Percentiles rank a stretch among this genome's conserved stretches.
These are phyloP conservation scores for Gorgonomyces haynaldii DNA, from an alignment of 192 early-diverging fungal species.

Conservation along the genomic window DNA sequence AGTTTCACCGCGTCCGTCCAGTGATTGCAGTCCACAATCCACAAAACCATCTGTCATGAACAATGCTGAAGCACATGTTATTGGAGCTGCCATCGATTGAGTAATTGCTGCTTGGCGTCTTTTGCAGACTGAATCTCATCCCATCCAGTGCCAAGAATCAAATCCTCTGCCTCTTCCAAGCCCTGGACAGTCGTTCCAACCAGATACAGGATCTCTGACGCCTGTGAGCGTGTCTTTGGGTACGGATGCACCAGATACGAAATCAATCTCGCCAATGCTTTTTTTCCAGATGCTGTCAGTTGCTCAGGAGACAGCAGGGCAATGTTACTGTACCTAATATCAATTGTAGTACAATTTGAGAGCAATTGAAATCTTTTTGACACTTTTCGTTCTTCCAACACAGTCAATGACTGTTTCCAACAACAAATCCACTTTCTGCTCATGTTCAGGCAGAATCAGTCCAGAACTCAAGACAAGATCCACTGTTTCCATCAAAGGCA, in stretches of 20 bases:
- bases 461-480: constrained; percentile 45
- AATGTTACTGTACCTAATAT: constrained; percentile 37
- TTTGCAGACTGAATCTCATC: no score
- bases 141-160: background rate
- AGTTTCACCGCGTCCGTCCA: background rate
- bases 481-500: constrained; percentile 55
- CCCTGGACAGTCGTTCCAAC: constrained; percentile 31
- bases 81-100: no score
- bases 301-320: constrained; percentile 19
- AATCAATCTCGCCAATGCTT: constrained; percentile 48
- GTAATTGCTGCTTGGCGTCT: no score
- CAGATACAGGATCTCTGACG: constrained; percentile 65
- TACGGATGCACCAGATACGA: constrained; percentile 60
- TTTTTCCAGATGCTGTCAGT: constrained; percentile 8
- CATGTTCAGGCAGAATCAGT: background rate
- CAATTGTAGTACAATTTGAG: constrained; percentile 43
- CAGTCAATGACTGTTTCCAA: constrained; percentile 27
- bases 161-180: background rate
- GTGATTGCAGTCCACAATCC: background rate
- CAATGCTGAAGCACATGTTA: no score
- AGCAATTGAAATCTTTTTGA: constrained; percentile 50
- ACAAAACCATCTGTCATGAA: background rate
- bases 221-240: constrained; percentile 43
- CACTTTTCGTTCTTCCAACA: constrained; percentile 37
- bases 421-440: background rate